Base-by-base conservation (phyloP, 192 early-diverging fungal species). In the Coemansia sp. region DNA sequence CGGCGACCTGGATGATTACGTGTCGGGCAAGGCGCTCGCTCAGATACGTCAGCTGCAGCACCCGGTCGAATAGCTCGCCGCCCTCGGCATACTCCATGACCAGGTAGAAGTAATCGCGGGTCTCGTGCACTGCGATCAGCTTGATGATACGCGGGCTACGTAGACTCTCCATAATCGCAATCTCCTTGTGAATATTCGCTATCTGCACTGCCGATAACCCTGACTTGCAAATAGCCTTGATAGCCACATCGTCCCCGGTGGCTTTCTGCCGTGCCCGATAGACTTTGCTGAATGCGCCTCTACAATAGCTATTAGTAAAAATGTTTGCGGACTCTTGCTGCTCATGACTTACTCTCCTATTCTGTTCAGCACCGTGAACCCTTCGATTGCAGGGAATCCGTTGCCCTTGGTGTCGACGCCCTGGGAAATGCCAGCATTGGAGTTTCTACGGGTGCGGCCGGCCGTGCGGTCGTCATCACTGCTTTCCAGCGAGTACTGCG, bases 61-160 rank as follows among this genome's bases (percentile, higher is more conserved):
- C 86, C 33, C 88, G 83, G 69, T 94, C 87, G 59, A 92, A 96
- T 21, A 96, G 80, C 73, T 96, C 94, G 59, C 94, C 94, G 55
- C 91, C 92, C n/a, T 84, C 75, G 36, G 87, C 87, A 36, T 86
- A 81, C 70, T 96, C 94, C 53, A 93, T 80, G 3, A 92, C 76
- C 13, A 93, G 65, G 57, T 86, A 88, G 64, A 87, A 91, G 64
- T 87, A 59, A 83, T 83, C 49, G 82, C 76, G 36, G 85, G 87
- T 67, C 90, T 91, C 59, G 84, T 68, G 82, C 71, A 90, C 91
- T 13, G 88, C 83, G 28, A 87, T 70, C 21, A 96, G 75, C 46
- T 78, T 69, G 57, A 93, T 83, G 35, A 96, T 86, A 35, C 89
- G 88, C 6, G 78, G 70, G 51, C 94, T 91, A 44, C 81, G 79